Evolutionary conservation across 768 basidiomycete species (phyloP).

Genomic region (Boletus coccyginus): DNA sequence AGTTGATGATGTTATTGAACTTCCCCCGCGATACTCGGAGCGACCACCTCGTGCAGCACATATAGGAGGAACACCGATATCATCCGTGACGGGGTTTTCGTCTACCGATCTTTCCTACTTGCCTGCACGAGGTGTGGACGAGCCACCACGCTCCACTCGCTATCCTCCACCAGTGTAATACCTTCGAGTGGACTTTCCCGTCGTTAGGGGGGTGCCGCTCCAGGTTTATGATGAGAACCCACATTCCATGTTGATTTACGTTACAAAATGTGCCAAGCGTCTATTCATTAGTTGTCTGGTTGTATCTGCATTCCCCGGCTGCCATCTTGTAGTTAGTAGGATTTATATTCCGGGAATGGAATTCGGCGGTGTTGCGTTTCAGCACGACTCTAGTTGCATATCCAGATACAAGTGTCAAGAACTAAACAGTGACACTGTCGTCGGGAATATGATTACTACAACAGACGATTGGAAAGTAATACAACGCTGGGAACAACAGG

Average conservation of each 20-base stretch:
- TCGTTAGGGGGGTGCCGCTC: not conserved
- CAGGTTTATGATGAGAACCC: not conserved
- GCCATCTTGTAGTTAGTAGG: not conserved
- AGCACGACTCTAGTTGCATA: constrained; percentile 8
- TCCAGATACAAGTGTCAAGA: not conserved
- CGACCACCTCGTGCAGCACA: constrained; percentile 30
- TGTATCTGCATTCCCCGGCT: not conserved
- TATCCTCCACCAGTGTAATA: constrained; percentile 13
- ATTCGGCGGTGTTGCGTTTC: constrained; percentile 2
- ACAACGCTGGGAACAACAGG: constrained; percentile 19
- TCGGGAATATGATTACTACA: constrained; percentile 18
- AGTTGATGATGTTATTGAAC: constrained; percentile 58
- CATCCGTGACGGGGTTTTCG: constrained; percentile 6
- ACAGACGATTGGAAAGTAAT: constrained; percentile 21
- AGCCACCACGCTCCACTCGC: not conserved
- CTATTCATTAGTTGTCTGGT: constrained; percentile 3
- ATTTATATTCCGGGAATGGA: not conserved
- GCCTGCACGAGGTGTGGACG: constrained; percentile 2
- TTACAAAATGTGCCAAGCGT: not conserved
- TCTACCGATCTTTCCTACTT: constrained; percentile 12
- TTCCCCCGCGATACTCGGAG: constrained; percentile 73
- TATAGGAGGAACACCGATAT: constrained; percentile 10
- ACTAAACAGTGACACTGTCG: constrained; percentile 2
- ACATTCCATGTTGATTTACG: not conserved
- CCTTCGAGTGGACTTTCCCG: not conserved